These are phyloP conservation scores for Podospora pseudopauciseta DNA, from an alignment of 495 filamentous ascomycete species.

Conservation along the genomic window DNA sequence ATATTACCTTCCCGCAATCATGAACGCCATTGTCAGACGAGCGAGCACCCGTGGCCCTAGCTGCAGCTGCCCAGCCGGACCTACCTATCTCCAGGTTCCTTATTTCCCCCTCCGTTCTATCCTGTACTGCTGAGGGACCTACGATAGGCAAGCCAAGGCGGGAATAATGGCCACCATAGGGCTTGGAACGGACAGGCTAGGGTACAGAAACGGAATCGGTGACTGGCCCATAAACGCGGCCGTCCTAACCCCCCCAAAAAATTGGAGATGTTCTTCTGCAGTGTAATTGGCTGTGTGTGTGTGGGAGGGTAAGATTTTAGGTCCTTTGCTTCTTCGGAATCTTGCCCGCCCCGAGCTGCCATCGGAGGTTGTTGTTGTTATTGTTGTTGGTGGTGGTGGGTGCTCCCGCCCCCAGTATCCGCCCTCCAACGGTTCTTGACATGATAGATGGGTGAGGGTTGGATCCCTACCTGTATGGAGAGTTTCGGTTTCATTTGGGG, in stretches of 20 bases:
- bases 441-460: too few relatives aligned
- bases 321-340: background rate
- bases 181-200: background rate
- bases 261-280: background rate
- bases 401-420: background rate
- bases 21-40: too few relatives aligned
- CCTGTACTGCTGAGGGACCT: background rate
- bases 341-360: background rate
- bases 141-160: background rate
- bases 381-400: background rate
- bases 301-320: constrained; percentile 12
- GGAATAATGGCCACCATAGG: background rate
- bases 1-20: background rate
- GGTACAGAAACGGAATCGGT: background rate
- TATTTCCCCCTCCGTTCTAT: too few relatives aligned
- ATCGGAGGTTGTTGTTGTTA: background rate
- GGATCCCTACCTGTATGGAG: background rate
- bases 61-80: background rate
- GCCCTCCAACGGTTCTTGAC: too few relatives aligned
- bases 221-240: constrained; percentile 1
- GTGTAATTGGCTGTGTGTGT: background rate
- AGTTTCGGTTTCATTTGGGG: background rate
- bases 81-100: background rate
- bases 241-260: background rate
- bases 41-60: background rate